Evolutionary conservation across 345 rosid genomes (phyloP).

Genomic region (Hibiscus trionum): DNA sequence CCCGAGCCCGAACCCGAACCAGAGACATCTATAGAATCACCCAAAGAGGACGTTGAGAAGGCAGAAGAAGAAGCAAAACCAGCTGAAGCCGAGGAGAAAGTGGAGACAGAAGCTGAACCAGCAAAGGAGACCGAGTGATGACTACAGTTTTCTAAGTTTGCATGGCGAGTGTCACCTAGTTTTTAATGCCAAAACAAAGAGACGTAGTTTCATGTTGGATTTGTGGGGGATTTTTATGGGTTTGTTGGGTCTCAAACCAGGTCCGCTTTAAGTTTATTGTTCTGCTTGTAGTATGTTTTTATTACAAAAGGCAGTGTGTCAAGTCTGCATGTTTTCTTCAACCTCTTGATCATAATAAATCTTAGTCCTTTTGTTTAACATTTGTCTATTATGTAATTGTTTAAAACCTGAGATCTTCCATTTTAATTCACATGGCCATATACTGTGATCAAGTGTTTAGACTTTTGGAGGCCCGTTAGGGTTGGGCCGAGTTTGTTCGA

Average conservation of each 20-base stretch:
- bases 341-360: too few species aligned
- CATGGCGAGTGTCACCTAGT: constrained; percentile 3
- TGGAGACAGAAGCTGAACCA: not conserved
- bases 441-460: too few species aligned
- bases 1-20: constrained; percentile 4
- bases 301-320: too few species aligned
- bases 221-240: not conserved
- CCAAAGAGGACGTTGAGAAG: constrained; percentile 19
- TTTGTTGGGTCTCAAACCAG: constrained; percentile 1
- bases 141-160: constrained; percentile 9
- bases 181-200: not conserved
- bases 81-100: not conserved
- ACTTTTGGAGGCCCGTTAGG: too few species aligned
- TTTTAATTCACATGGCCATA: too few species aligned
- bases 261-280: not conserved
- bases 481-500: too few species aligned
- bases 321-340: too few species aligned
- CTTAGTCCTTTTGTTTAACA: too few species aligned
- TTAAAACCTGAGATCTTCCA: not conserved
- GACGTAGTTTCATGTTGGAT: not conserved
- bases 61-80: constrained; percentile 21
- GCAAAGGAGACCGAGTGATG: constrained; percentile 21
- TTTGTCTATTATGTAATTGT: too few species aligned
- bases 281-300: not conserved
- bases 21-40: constrained; percentile 17